Base-by-base conservation (phyloP, 768 basidiomycete species). In the Suillus bovinus region DNA sequence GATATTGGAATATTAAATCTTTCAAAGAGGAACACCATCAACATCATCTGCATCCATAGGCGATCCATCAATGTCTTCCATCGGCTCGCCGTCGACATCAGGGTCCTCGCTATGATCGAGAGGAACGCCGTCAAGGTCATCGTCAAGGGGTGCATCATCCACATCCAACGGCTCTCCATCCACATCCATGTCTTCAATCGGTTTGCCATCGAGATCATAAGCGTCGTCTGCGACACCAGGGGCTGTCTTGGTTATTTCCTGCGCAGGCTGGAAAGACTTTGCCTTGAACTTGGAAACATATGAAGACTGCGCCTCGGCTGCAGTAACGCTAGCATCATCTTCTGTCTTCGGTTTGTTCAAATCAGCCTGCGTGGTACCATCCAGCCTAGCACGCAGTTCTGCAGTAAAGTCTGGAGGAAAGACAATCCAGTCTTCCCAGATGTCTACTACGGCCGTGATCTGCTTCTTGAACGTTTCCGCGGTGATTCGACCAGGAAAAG, bases 401-500 rank as follows among this genome's bases (percentile, higher is more conserved):
- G 81, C 70, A 0, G 91, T 95, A 69, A 91, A 92, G 60, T 96
- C 92, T 3, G 90, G 91, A 58, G 93, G 82, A 72, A 99, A 99
- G 36, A 98, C 92, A 62, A 99, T 96, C 95, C 96, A 96, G 72
- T 97, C 90, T 71, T 98, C 97, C 95, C 97, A 98, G 34, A 98
- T 89, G 69, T 98, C 96, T 6, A 99, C 83, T 20, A 99, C 87
- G 9, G 87, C 79, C 6, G 86, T 87, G 63, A 99, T 93, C 74
- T 98, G 94, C 67, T 89, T 90, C 78, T 91, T 96, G 82, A 99
- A 99, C 1, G 90, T 89, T 67, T 99, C 96, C 14, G 96, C 96
- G 2, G 95, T 96, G 73, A 99, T 95, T 56, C 94, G 83, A 2
- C 96, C 96, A 3, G 95, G 94, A 73, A 99, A 98, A 9, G 95